Conservation (phyloP, 768 basidiomycete genomes). For the Panaeolus papilionaceus region DNA sequence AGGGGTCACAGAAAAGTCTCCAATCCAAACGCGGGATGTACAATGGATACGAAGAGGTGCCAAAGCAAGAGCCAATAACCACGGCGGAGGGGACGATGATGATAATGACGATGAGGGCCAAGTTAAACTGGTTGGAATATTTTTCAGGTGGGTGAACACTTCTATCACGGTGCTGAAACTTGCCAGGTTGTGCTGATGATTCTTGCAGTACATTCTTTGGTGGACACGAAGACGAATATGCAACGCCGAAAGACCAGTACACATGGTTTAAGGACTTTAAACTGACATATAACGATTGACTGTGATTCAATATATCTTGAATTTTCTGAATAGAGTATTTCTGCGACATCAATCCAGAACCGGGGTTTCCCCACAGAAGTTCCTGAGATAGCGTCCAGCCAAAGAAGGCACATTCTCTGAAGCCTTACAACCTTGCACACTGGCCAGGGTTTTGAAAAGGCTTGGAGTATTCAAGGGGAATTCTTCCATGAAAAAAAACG, state of each 20-base stretch:
- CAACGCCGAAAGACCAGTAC: slow-evolving; percentile 77
- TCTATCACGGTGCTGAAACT: background rate
- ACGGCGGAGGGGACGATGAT: background rate
- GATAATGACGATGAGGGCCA: slow-evolving; percentile 17
- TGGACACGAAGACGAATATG: slow-evolving; percentile 69
- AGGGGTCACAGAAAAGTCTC: background rate
- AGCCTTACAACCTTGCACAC: no score
- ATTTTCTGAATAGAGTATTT: no score
- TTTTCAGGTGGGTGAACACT: slow-evolving; percentile 68
- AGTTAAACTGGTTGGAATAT: slow-evolving; percentile 59
- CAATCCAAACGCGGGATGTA: background rate
- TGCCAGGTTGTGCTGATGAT: background rate
- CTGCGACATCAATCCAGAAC: background rate
- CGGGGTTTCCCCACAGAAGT: background rate
- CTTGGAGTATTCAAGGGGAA: no score
- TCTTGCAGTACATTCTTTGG: slow-evolving; percentile 57
- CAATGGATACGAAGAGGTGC: background rate
- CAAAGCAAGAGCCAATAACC: slow-evolving; percentile 1
- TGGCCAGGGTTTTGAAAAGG: no score
- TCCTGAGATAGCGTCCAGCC: no score
- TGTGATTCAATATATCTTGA: background rate
- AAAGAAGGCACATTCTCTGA: no score
- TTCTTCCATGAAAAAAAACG: no score
- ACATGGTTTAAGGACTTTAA: slow-evolving; percentile 68
- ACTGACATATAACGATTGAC: slow-evolving; percentile 38